Base-by-base conservation (phyloP, 2,329 filamentous ascomycete species). In the Ramichloridium luteum region DNA sequence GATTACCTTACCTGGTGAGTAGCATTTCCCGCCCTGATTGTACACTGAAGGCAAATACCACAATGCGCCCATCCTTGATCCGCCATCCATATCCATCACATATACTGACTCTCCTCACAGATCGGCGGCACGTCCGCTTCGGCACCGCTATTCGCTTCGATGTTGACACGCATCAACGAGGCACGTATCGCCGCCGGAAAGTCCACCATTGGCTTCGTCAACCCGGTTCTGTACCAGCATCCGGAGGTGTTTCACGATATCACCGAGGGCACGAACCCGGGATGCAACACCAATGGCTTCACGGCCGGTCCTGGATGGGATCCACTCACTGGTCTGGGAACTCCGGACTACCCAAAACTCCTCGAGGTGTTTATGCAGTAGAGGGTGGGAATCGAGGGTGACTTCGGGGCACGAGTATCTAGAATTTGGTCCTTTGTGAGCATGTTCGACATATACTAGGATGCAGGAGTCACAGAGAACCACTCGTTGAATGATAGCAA, bases 51-150 rank as follows among this genome's bases (percentile, higher is more conserved):
- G n/a, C n/a, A n/a, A n/a, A n/a, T n/a, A n/a, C n/a, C n/a, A n/a
- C n/a, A n/a, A n/a, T n/a, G n/a, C n/a, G n/a, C n/a, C n/a, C n/a
- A n/a, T n/a, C n/a, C n/a, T n/a, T n/a, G n/a, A n/a, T n/a, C n/a
- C n/a, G n/a, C n/a, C n/a, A n/a, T n/a, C n/a, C n/a, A n/a, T n/a
- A n/a, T n/a, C n/a, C n/a, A 70, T 70, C 10, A 51, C 45, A 3
- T 67, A 61, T 14, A 68, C 72, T 17, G 65, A 74, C 1, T 55
- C 69, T 1, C 77, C 77, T 71, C 1, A 69, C 72, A 14, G 67
- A 70, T 64, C 1, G 67, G 57, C 30, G 70, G 68, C 10, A 74
- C 70, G 0, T 67, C 62, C 30, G 64, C 67, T 6, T 60, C 60
- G 3, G 48, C 62, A 17, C 69, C 68, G 1, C 60, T 66, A 1